Base-by-base conservation (phyloP, 2,329 filamentous ascomycete species). In the Alternaria sp. region DNA sequence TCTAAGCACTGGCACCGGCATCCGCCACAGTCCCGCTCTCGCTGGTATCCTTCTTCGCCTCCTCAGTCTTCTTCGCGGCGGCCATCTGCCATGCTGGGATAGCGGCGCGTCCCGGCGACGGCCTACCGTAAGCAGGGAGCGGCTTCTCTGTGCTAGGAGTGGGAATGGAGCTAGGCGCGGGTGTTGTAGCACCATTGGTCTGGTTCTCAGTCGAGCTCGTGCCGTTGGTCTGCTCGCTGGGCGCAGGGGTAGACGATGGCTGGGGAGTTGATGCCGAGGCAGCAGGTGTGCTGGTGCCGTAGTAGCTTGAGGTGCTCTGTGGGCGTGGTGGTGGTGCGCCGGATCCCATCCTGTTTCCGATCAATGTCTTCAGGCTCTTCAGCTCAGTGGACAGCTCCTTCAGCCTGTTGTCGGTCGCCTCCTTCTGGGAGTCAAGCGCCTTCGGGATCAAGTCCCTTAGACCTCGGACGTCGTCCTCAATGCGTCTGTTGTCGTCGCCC, bases 331-430 rank as follows among this genome's bases (percentile, higher is more conserved):
- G 46, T 49, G 30, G 65, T 16, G 75, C 62, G 8, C 69, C 73
- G 11, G 75, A 64, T 28, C 76, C 74, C 72, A 90, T 83, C 43
- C 88, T 81, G 76, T 89, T 90, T 34, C 84, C 84, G 51, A 99
- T 88, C 54, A 99, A 84, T 3, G 92, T 91, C 85, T 97, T 98
- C 71, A 99, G 82, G 76, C 94, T 97, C 83, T 91, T 93, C 71
- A 99, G 84, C 80, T 99, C 95, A 7, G 85, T 87, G 67, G 92
- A 91, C 67, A 99, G 87, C 71, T 98, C 95, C 78, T 89, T 91
- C 59, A 99, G 82, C 49, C 93, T 86, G 66, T 84, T 86, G 75
- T 98, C 94, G 26, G 91, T 92, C 54, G 88, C 85, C 63, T 94
- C 91, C 80, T 94, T 94, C 75, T 97, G 93, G 54, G 90, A 91